Conservation (phyloP, 2,329 filamentous ascomycete genomes). For the Arthrobotrys conoides region DNA sequence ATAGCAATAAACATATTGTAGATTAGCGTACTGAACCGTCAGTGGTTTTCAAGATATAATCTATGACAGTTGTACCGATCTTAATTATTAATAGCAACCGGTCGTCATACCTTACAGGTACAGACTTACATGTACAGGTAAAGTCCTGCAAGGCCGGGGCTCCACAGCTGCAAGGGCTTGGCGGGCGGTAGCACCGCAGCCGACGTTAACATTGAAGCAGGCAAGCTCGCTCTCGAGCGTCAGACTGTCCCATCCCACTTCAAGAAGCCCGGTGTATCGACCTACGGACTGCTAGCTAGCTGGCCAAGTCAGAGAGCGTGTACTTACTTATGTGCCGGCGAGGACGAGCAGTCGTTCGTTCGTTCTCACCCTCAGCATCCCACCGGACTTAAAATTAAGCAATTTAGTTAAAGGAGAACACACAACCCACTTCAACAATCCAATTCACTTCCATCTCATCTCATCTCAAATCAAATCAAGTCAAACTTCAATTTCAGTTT, state of each 20-base stretch:
- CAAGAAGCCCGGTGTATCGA: neutral
- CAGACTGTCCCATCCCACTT: conserved; percentile 34
- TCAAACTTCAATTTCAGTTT: neutral
- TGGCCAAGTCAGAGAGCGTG: neutral
- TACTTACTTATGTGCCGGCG: neutral
- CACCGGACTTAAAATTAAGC: conserved; percentile 28
- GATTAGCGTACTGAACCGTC: too few species aligned
- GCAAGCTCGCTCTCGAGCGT: conserved; percentile 1
- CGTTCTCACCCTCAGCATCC: conserved; percentile 19
- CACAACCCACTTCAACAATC: conserved; percentile 1
- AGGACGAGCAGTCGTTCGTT: neutral
- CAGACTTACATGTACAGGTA: too few species aligned
- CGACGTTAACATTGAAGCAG: conserved; percentile 16
- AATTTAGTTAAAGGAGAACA: conserved; percentile 31
- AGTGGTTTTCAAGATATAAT: neutral
- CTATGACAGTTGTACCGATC: too few species aligned
- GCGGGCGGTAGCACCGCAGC: conserved; percentile 33
- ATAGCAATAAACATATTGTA: too few species aligned
- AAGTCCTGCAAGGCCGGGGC: conserved; percentile 11
- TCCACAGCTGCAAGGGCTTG: conserved; percentile 36
- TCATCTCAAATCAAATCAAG: conserved; percentile 16
- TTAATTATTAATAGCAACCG: conserved; percentile 41
- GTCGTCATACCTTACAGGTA: conserved; percentile 30
- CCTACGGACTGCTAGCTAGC: neutral
- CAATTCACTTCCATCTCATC: neutral